These are phyloP conservation scores for Trametes villosa DNA, from an alignment of 768 basidiomycete genomes.

Conservation along the genomic window DNA sequence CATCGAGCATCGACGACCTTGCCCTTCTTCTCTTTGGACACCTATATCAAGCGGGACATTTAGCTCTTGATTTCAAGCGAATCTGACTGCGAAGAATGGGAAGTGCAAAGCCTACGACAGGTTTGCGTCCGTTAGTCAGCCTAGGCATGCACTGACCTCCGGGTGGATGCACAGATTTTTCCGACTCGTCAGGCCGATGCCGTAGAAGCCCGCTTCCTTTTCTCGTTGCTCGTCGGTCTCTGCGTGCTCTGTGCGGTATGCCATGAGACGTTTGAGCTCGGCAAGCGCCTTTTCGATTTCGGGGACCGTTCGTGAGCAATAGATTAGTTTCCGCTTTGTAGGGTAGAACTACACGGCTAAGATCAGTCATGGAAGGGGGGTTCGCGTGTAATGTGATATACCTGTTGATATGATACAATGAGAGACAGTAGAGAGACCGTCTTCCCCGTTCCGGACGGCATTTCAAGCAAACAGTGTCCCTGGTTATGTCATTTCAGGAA, in stretches of 20 bases:
- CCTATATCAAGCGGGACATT: constrained; percentile 47
- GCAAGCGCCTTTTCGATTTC: constrained; percentile 98
- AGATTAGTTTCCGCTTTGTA: constrained; percentile 90
- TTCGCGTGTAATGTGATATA: constrained; percentile 29
- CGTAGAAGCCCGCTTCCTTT: constrained; percentile 84
- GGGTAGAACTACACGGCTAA: constrained; percentile 77
- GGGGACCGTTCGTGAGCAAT: constrained; percentile 98
- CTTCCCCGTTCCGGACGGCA: constrained; percentile 99
- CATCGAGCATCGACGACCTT: constrained; percentile 96
- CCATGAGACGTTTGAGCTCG: constrained; percentile 92
- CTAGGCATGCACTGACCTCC: constrained; percentile 55
- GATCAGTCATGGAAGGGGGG: constrained; percentile 7
- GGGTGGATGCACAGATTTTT: constrained; percentile 98
- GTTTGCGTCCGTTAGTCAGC: not conserved
- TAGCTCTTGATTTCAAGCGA: not conserved
- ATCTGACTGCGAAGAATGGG: not conserved
- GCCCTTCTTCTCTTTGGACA: constrained; percentile 97
- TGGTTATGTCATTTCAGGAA: constrained; percentile 38
- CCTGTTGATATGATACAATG: constrained; percentile 98
- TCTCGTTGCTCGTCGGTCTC: constrained; percentile 74
- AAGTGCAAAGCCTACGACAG: not conserved
- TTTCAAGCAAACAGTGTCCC: constrained; percentile 99
- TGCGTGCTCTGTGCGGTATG: constrained; percentile 75
- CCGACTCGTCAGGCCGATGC: constrained; percentile 91
- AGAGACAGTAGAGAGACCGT: constrained; percentile 94